Percentiles rank a stretch among this genome's conserved stretches.
phyloP scores from a whole-genome alignment of 306 rosid genomes.

The Cicer pinnatifidum region DNA sequence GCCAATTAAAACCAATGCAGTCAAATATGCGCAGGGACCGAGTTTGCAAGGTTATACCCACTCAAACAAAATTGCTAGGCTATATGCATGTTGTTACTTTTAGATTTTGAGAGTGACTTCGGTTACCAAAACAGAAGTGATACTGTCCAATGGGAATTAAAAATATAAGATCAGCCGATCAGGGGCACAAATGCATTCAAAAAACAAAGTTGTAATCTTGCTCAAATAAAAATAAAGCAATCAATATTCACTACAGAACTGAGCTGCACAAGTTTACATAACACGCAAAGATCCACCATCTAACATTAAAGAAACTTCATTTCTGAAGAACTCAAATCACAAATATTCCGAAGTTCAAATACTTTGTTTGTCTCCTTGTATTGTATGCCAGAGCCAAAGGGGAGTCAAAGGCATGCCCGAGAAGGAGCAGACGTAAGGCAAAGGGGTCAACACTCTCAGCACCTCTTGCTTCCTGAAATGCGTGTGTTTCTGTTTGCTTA shows the following conservation, averaged over 20 bases:
- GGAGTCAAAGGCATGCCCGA: constrained; percentile 1
- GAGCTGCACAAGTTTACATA: constrained; percentile 19
- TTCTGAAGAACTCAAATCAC: constrained; percentile 25
- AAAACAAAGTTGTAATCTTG: constrained; percentile 14
- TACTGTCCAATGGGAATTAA: neutral
- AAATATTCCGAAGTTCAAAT: constrained; percentile 7
- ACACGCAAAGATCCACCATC: constrained; percentile 22
- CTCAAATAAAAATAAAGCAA: constrained; percentile 27
- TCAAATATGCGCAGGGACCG: neutral
- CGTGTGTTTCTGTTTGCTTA: neutral
- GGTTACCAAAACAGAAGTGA: constrained; percentile 16
- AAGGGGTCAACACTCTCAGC: constrained; percentile 1
- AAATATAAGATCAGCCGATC: neutral
- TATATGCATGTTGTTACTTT: neutral
- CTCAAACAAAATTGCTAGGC: neutral
- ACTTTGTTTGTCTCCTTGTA: neutral
- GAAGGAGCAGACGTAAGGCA: neutral
- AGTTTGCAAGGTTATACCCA: neutral
- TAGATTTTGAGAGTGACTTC: neutral
- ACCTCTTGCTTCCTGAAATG: neutral
- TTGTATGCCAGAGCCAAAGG: constrained; percentile 1
- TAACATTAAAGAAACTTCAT: constrained; percentile 10
- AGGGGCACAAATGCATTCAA: neutral
- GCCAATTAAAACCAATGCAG: constrained; percentile 14
- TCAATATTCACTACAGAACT: constrained; percentile 24